Evolutionary conservation across 768 basidiomycete species (phyloP), one percentile per base, ranked within the genome.

Genomic region (Boletus rubroflammeus): DNA sequence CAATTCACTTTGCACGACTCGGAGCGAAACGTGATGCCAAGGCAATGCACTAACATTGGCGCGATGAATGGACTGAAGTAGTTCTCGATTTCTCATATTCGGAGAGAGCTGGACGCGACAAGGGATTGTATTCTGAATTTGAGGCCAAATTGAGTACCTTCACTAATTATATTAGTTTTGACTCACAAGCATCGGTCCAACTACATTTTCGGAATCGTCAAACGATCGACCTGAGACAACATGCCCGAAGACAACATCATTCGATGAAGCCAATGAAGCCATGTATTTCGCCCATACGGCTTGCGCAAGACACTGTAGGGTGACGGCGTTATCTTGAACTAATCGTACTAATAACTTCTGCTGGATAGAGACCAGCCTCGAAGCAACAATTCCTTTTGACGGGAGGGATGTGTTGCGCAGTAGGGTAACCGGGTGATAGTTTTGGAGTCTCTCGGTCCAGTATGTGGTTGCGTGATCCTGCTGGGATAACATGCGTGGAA

Each of bases 1-100:
- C 32, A 77, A 46, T 23, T 59, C 59, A 28, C 61, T 70, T 38
- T 79, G 78, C 38, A 80, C 69, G 4, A 64, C 63, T 42, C 78
- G 71, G 50, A 77, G 67, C n/a, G 78, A 78, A 10, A 71, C 68
- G 42, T 79, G 78, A 50, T 80, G 78, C 72, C 76, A 77, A 1
- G 69, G 60, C 51, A 77, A 60, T 15, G 73, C 72, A 3, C 72
- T 66, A 28, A 77, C 58, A 49, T 79, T 78, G 17, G 54, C 52
- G 29, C 62, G 53, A 43, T 80, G 78, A 26, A 79, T 66, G 9
- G 58, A 58, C 40, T 60, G 65, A 26, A 79, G 64, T 5, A 78
- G 44, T 7, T 71, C 71, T 32, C 63, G 64, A 51, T 75, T 77
- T 5, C 45, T 60, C 41, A 60, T 51, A 6, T 43, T 43, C 14